These are phyloP conservation scores for Cladophialophora yegresii DNA, from an alignment of 2,329 filamentous ascomycete genomes.

Conservation along the genomic window DNA sequence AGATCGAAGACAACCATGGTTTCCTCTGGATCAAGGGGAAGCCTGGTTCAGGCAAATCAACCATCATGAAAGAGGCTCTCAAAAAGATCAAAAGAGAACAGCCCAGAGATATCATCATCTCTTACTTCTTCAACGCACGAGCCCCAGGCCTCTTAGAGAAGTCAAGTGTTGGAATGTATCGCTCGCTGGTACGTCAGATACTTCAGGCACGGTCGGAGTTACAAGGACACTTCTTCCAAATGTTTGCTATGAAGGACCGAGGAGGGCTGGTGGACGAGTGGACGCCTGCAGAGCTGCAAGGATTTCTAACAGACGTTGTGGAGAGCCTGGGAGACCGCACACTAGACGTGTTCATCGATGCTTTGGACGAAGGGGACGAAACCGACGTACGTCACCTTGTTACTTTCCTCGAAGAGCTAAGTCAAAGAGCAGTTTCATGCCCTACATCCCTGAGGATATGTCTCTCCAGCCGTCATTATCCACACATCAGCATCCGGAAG, in stretches of 20 bases:
- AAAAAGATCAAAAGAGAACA: conserved; percentile 28
- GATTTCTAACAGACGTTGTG: conserved; percentile 30
- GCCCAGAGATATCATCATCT: background rate
- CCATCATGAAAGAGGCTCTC: conserved; percentile 49
- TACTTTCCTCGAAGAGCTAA: background rate
- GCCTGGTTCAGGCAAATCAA: conserved; percentile 49
- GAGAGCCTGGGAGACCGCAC: background rate
- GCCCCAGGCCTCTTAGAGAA: background rate
- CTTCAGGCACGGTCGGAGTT: background rate
- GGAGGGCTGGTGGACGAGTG: background rate
- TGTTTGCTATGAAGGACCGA: background rate
- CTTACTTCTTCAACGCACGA: conserved; percentile 1
- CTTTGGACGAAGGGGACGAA: conserved; percentile 1
- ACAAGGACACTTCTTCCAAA: background rate
- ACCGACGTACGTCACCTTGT: background rate
- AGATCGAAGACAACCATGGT: conserved; percentile 34
- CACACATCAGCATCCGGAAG: background rate
- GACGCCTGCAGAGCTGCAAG: conserved; percentile 27
- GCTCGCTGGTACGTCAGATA: background rate
- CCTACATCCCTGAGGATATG: background rate
- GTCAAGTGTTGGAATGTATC: conserved; percentile 2
- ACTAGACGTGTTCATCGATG: background rate
- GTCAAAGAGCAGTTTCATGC: background rate
- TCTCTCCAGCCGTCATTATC: conserved; percentile 1
- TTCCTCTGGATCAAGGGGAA: conserved; percentile 46